Evolutionary conservation across 2,329 filamentous ascomycete genomes (phyloP), one percentile per base, ranked within the genome.

Genomic region (Colletotrichum euphorbiae): DNA sequence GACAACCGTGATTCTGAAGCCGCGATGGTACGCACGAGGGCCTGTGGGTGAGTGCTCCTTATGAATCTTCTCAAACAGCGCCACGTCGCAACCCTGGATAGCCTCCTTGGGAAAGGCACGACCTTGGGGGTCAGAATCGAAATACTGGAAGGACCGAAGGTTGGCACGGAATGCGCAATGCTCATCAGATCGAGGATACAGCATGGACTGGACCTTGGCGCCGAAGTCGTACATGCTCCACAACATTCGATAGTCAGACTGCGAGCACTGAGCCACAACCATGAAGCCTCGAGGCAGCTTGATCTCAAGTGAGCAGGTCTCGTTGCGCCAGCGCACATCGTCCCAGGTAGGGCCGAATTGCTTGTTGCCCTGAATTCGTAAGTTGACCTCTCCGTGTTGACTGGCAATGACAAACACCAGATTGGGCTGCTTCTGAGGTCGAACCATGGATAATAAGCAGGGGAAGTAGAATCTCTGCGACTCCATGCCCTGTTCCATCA

Each of bases 221-320:
- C 91, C 93, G 76, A 97, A 95, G 68, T 97, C 93, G 71, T 94
- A 93, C 78, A 97, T 93, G 73, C 89, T 91, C 88, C 91, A 94
- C 11, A 97, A 80, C 70, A 87, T 89, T 69, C 90, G 88, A 80
- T 92, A 97, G 75, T 97, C 93, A n/a, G 87, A 82, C 73, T 94
- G 91, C 13, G 84, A 85, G 75, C 94, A 90, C 70, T 91, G 89
- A 17, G 96, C 81, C 19, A 87, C 87, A 46, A 97, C 80, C 66
- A 90, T 81, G 74, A 96, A 95, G 1, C 92, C 92, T 71, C 93
- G 89, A 1, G 92, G 91, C 17, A 97, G 80, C 69, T 87, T 87
- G 42, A 97, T 78, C 19, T 90, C 87, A 64, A 97, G 84, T 0
- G 87, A 85, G 69, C 84, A 86, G 6, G 85, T 84, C 54, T 91